Percentiles rank a stretch among this genome's conserved stretches.
These are phyloP conservation scores for Periconia sp. DNA, from an alignment of 2,329 filamentous ascomycete species.

Conservation along the genomic window DNA sequence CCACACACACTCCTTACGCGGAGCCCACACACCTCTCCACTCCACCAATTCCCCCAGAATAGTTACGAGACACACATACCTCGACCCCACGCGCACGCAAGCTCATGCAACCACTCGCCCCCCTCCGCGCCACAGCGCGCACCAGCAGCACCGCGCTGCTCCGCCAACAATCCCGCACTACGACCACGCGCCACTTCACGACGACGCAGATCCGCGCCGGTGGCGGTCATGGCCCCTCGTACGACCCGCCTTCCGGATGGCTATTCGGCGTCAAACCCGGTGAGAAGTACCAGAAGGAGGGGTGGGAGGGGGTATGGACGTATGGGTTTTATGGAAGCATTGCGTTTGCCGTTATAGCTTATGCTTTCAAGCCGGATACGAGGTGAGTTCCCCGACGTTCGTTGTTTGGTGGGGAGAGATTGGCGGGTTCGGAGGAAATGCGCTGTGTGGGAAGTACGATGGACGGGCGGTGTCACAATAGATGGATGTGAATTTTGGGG, in stretches of 20 bases:
- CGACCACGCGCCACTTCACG: constrained; percentile 21
- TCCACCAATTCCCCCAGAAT: not conserved
- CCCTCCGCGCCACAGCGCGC: constrained; percentile 26
- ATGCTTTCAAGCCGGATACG: constrained; percentile 97
- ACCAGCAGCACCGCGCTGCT: constrained; percentile 24
- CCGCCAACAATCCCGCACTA: constrained; percentile 21
- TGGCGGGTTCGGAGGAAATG: too few relatives aligned
- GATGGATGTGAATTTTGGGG: not conserved
- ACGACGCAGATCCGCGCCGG: constrained; percentile 16
- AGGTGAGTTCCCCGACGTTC: constrained; percentile 68
- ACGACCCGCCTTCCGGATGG: constrained; percentile 89
- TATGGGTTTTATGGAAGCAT: constrained; percentile 83
- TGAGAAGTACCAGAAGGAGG: constrained; percentile 93
- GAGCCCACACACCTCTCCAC: not conserved
- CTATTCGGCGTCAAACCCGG: constrained; percentile 92
- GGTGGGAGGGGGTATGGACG: constrained; percentile 87
- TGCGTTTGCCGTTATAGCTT: constrained; percentile 72
- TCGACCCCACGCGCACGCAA: constrained; percentile 1
- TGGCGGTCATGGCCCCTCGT: constrained; percentile 69
- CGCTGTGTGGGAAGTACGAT: not conserved
- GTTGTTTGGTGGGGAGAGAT: not conserved
- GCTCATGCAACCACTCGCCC: constrained; percentile 25
- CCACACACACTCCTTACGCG: not conserved
- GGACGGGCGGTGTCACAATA: not conserved
- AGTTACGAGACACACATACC: not conserved